A percentile compares a stretch with the other conserved stretches of the same genome.
Evolutionary conservation across 805 yeast genomes (phyloP).

Genomic region (Torulaspora microellipsoides): DNA sequence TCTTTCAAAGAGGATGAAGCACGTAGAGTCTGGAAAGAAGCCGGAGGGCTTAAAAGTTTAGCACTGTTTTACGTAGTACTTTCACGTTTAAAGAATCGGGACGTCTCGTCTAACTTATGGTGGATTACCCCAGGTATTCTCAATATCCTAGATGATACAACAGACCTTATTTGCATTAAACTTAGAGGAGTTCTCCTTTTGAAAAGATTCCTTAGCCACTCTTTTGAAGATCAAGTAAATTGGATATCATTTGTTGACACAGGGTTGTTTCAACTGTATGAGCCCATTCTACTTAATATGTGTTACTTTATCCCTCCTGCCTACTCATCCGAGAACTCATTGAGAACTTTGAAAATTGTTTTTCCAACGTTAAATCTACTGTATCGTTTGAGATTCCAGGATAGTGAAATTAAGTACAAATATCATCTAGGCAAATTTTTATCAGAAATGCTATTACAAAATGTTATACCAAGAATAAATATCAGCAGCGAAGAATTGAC

Average conservation of each 20-base stretch:
- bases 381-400: constrained; percentile 15
- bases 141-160: constrained; percentile 30
- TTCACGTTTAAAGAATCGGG: constrained; percentile 12
- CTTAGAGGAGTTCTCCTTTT: constrained; percentile 25
- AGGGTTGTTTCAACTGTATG: constrained; percentile 26
- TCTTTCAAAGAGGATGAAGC: constrained; percentile 20
- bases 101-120: constrained; percentile 28
- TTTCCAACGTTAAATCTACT: constrained; percentile 24
- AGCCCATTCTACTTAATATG: constrained; percentile 25
- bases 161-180: constrained; percentile 23
- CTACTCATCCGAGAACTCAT: constrained; percentile 15
- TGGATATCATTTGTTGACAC: constrained; percentile 26
- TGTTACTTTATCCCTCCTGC: constrained; percentile 31
- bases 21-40: constrained; percentile 19
- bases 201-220: constrained; percentile 15
- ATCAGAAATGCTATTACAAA: constrained; percentile 25
- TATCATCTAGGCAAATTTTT: constrained; percentile 17
- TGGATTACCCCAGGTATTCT: constrained; percentile 35
- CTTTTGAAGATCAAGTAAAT: constrained; percentile 11
- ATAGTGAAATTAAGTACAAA: constrained; percentile 5
- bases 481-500: constrained; percentile 21
- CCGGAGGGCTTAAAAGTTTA: constrained; percentile 26
- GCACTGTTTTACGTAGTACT: constrained; percentile 25
- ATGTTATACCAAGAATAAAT: constrained; percentile 26
- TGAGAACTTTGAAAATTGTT: constrained; percentile 16